phyloP scores from a whole-genome alignment of 2,329 filamentous ascomycete species.

The Cercospora sp. region DNA sequence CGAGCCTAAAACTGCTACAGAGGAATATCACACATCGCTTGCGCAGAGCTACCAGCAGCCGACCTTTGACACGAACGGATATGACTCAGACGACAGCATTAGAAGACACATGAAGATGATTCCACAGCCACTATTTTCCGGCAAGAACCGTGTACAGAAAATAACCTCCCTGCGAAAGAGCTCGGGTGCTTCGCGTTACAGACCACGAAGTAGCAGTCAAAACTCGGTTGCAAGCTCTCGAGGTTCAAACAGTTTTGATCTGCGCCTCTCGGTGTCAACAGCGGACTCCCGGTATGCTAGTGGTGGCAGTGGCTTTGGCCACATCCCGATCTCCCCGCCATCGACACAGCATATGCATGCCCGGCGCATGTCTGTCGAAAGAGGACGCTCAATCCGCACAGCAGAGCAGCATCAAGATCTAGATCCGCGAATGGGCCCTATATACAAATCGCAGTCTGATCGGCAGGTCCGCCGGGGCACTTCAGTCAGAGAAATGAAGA shows the following conservation, averaged over 20 bases:
- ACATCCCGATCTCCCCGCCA: conserved; percentile 39
- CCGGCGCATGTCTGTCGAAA: not conserved
- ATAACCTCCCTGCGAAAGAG: conserved; percentile 2
- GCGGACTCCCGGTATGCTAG: not conserved
- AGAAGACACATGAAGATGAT: conserved; percentile 37
- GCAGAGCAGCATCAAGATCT: not conserved
- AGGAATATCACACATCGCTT: conserved; percentile 34
- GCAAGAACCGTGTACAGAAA: conserved; percentile 19
- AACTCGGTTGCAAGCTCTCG: conserved; percentile 9
- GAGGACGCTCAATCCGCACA: not conserved
- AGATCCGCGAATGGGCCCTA: conserved; percentile 23
- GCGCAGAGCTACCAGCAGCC: conserved; percentile 24
- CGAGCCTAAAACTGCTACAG: not conserved
- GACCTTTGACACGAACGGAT: conserved; percentile 6
- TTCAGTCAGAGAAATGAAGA: conserved; percentile 14
- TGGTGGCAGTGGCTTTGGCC: conserved; percentile 33
- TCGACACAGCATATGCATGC: not conserved
- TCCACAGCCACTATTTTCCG: conserved; percentile 35
- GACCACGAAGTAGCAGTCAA: conserved; percentile 3
- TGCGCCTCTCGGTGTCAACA: conserved; percentile 22
- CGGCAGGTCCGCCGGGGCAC: conserved; percentile 24
- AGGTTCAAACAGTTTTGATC: conserved; percentile 25
- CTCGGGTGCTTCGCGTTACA: not conserved
- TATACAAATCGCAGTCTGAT: conserved; percentile 29
- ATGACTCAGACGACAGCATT: conserved; percentile 29